These are phyloP conservation scores for Cenchrus purpureus DNA, from an alignment of 176 grass and related monocot genomes.

Conservation along the genomic window DNA sequence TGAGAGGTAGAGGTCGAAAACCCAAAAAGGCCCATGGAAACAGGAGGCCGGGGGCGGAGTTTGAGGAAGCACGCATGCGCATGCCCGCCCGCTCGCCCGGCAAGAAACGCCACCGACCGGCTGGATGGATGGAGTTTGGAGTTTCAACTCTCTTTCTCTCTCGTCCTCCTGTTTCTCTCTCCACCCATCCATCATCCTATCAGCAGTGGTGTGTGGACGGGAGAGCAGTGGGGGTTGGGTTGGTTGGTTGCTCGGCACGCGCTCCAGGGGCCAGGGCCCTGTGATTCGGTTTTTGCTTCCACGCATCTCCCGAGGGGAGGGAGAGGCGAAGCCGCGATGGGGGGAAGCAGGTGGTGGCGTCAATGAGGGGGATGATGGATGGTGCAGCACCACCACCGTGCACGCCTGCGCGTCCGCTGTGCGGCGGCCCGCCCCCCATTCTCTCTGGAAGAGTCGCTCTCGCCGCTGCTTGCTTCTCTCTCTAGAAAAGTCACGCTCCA, in stretches of 20 bases:
- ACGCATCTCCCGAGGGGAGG: too few relatives aligned
- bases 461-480: too few relatives aligned
- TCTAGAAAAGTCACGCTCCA: neutral
- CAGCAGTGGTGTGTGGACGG: slow-evolving; percentile 23
- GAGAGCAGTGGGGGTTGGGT: slow-evolving; percentile 18
- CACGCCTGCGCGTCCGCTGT: too few relatives aligned
- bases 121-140: neutral
- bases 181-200: slow-evolving; percentile 28
- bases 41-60: neutral
- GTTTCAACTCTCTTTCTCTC: neutral
- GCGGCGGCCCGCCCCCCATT: too few relatives aligned
- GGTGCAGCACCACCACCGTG: too few relatives aligned
- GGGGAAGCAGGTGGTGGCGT: too few relatives aligned
- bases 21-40: slow-evolving; percentile 43
- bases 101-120: slow-evolving; percentile 25
- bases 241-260: neutral
- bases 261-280: neutral
- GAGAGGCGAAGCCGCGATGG: too few relatives aligned
- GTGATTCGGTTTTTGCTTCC: neutral
- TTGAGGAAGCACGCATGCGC: slow-evolving; percentile 5
- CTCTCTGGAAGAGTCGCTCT: too few relatives aligned
- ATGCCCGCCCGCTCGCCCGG: neutral
- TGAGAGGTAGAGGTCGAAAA: slow-evolving; percentile 19
- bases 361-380: too few relatives aligned
- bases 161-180: slow-evolving; percentile 25